Conservation (phyloP, 2,329 filamentous ascomycete genomes). For the Emydomyces testavorans region DNA sequence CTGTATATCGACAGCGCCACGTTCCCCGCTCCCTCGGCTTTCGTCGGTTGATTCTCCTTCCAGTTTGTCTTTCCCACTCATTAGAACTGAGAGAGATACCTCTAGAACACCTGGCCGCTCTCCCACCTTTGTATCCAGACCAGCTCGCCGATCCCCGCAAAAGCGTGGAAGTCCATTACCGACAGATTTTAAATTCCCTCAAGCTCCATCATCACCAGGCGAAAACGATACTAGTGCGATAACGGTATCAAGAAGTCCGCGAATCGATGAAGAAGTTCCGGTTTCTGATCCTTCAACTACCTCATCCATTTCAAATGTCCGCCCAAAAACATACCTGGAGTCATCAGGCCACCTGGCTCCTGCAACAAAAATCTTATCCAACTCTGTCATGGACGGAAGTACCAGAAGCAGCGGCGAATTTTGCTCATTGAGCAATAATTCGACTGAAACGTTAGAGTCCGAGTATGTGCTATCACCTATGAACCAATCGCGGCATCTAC, state of each 20-base stretch:
- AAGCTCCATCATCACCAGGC: conserved; percentile 27
- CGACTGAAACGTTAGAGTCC: conserved; percentile 81
- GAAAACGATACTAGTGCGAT: not conserved
- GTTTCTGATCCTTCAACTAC: not conserved
- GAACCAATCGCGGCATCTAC: conserved; percentile 43
- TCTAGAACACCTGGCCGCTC: conserved; percentile 16
- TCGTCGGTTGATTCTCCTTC: conserved; percentile 25
- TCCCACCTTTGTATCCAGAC: conserved; percentile 21
- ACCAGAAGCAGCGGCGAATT: conserved; percentile 89
- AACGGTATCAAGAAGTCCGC: not conserved
- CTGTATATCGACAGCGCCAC: conserved; percentile 21
- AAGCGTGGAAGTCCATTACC: conserved; percentile 28
- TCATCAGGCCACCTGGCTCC: conserved; percentile 27
- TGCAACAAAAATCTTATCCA: conserved; percentile 35
- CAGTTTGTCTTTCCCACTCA: conserved; percentile 21
- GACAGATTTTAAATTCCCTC: conserved; percentile 48
- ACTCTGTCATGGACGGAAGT: conserved; percentile 51
- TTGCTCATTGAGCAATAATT: conserved; percentile 89
- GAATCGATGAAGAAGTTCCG: conserved; percentile 1
- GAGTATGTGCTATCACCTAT: conserved; percentile 54
- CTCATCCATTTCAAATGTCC: conserved; percentile 17
- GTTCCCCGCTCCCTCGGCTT: conserved; percentile 26
- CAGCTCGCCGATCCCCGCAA: conserved; percentile 9
- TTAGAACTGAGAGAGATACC: conserved; percentile 27
- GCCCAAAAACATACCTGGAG: conserved; percentile 10